Evolutionary conservation across 352 stramenopile species (phyloP).

Genomic region (Globisporangium splendens): DNA sequence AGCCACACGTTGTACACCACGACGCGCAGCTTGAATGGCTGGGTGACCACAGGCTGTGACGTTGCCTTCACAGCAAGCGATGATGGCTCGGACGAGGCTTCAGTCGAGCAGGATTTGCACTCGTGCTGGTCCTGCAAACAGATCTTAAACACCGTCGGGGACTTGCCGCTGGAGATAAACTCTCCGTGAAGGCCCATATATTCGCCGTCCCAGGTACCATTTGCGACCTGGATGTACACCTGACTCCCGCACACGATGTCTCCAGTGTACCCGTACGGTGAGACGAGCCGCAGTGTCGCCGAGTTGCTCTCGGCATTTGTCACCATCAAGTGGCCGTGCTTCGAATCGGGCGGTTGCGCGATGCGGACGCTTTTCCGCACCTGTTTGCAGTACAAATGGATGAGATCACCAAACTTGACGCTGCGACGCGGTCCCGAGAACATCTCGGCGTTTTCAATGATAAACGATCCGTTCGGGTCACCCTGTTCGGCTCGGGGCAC

Average conservation of each 20-base stretch:
- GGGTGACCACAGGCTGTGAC: neutral
- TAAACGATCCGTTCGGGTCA: slow-evolving; percentile 31
- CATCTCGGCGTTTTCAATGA: slow-evolving; percentile 55
- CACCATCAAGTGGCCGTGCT: slow-evolving; percentile 52
- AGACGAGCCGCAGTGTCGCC: slow-evolving; percentile 47
- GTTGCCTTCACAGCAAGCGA: neutral
- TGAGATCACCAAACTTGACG: slow-evolving; percentile 47
- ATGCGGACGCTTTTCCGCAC: slow-evolving; percentile 46
- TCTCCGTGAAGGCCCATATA: slow-evolving; percentile 48
- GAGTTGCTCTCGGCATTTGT: slow-evolving; percentile 24
- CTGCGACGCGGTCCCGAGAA: slow-evolving; percentile 38
- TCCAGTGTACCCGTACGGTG: slow-evolving; percentile 42
- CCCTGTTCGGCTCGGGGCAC: neutral
- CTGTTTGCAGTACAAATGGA: slow-evolving; percentile 47
- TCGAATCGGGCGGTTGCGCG: slow-evolving; percentile 39
- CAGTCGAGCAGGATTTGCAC: slow-evolving; percentile 11
- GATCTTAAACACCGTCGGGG: slow-evolving; percentile 42
- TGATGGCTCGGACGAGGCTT: slow-evolving; percentile 6
- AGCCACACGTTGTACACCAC: slow-evolving; percentile 80
- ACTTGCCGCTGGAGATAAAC: slow-evolving; percentile 45
- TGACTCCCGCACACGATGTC: slow-evolving; percentile 45
- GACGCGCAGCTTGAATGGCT: slow-evolving; percentile 42
- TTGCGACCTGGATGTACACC: slow-evolving; percentile 50
- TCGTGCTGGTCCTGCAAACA: slow-evolving; percentile 21
- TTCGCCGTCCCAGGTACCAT: slow-evolving; percentile 44